These are phyloP conservation scores for Wallacemonas sp. DNA, from an alignment of 208 protist genomes.

Conservation along the genomic window DNA sequence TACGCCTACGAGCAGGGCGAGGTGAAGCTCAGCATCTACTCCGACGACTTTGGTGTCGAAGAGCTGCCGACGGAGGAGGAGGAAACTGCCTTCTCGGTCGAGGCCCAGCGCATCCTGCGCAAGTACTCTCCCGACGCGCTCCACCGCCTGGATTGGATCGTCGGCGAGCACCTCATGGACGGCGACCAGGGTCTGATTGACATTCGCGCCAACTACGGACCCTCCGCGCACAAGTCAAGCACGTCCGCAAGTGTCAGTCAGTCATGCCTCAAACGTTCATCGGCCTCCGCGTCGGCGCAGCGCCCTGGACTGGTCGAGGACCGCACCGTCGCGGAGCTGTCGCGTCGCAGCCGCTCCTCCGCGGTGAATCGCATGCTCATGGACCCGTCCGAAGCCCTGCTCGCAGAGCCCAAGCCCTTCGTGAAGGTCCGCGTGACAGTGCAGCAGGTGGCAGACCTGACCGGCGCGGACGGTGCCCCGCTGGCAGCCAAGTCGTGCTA, in stretches of 20 bases:
- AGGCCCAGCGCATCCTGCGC: constrained; percentile 51
- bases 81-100: constrained; percentile 53
- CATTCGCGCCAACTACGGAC: constrained; percentile 11
- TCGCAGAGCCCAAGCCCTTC: constrained; percentile 13
- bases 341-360: constrained; percentile 10
- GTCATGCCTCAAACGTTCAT: not conserved
- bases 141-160: constrained; percentile 82
- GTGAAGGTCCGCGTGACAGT: constrained; percentile 55
- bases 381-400: not conserved
- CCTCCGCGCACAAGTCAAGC: not conserved
- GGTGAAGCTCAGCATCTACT: constrained; percentile 70
- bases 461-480: constrained; percentile 43
- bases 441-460: constrained; percentile 47
- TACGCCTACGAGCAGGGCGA: constrained; percentile 73
- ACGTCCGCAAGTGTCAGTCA: no score
- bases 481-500: constrained; percentile 45
- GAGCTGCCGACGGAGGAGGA: constrained; percentile 42
- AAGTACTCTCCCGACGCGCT: constrained; percentile 69
- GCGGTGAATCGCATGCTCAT: constrained; percentile 24
- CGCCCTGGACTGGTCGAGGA: not conserved
- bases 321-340: constrained; percentile 1
- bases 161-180: constrained; percentile 35
- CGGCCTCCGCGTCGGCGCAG: not conserved
- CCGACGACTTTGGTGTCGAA: constrained; percentile 62
- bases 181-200: constrained; percentile 17